Conservation (phyloP, 179 eudicot genomes). For the Monotropa hypopitys region DNA sequence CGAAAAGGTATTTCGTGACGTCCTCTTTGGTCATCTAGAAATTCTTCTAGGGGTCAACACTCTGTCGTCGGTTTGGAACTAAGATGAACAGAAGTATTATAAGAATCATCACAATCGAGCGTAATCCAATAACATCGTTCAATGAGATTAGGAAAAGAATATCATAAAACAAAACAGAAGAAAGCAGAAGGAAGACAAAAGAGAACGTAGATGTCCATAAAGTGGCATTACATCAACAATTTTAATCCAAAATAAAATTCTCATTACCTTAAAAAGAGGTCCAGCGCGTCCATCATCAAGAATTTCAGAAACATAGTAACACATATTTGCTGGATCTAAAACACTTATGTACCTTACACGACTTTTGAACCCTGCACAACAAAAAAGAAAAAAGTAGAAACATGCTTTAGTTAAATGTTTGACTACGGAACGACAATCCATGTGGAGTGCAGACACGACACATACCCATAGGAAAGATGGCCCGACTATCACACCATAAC, state of each 20-base stretch:
- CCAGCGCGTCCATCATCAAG: constrained; percentile 71
- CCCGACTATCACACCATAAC: constrained; percentile 67
- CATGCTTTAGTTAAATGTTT: background rate
- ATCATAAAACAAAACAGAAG: background rate
- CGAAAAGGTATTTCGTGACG: too few relatives aligned
- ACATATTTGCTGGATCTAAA: constrained; percentile 54
- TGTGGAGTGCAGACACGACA: constrained; percentile 1
- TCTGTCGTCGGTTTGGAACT: background rate
- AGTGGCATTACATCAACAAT: background rate
- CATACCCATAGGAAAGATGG: constrained; percentile 91
- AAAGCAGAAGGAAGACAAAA: background rate
- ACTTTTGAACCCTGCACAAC: constrained; percentile 63
- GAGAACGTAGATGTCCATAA: background rate
- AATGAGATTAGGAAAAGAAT: background rate
- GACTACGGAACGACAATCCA: background rate
- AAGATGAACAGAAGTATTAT: background rate
- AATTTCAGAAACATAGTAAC: constrained; percentile 70
- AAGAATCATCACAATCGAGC: background rate
- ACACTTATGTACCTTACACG: constrained; percentile 67
- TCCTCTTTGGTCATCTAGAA: background rate
- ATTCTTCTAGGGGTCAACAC: background rate
- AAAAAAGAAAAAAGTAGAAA: background rate
- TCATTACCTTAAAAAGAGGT: constrained; percentile 84
- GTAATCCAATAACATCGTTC: too few relatives aligned
- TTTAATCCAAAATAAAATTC: background rate